Evolutionary conservation across 768 basidiomycete species (phyloP), one percentile per base, ranked within the genome.

Genomic region (Crepidotus variabilis): DNA sequence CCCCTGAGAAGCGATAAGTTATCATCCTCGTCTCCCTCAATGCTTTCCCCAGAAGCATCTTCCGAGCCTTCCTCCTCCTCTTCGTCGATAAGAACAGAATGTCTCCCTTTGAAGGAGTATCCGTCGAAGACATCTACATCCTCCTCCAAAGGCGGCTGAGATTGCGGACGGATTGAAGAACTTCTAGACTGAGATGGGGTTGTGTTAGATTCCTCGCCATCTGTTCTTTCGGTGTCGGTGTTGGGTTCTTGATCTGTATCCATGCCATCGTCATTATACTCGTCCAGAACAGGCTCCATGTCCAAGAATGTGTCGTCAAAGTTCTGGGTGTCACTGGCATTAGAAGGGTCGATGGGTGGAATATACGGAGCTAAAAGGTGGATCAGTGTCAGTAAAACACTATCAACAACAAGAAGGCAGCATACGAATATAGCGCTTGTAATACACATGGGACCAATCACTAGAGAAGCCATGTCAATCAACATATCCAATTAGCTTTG

Each of bases 301-400:
- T 91, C 91, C 57, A 98, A 81, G 84, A 97, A 98, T 39, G 92
- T 87, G 60, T 95, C 92, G 71, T 98, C 96, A 71, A 98, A 99
- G 73, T 98, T 98, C 70, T 92, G 92, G 61, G 92, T 95, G 81
- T 99, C 97, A 64, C 87, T 86, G 58, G 94, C 94, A 72, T 96
- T 92, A 45, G 84, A 83, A 20, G 91, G 89, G 69, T 95, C 92
- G 67, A 94, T 92, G 28, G 89, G 89, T 14, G 92, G 93, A 66
- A 94, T 92, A 79, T 94, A 94, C 45, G 92, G 92, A 73, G 94
- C 91, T 93, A 61, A 85, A 21, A 14, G 43, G 20, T 63, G 34
- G 23, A 55, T 57, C 43, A 39, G 24, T 36, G 16, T 54, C 58
- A 5, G 16, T 24, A 43, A 58, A 46, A 13, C 50, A 32, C 18